These are phyloP conservation scores for Yarrowia porcina DNA, from an alignment of 805 yeast species.

Conservation along the genomic window DNA sequence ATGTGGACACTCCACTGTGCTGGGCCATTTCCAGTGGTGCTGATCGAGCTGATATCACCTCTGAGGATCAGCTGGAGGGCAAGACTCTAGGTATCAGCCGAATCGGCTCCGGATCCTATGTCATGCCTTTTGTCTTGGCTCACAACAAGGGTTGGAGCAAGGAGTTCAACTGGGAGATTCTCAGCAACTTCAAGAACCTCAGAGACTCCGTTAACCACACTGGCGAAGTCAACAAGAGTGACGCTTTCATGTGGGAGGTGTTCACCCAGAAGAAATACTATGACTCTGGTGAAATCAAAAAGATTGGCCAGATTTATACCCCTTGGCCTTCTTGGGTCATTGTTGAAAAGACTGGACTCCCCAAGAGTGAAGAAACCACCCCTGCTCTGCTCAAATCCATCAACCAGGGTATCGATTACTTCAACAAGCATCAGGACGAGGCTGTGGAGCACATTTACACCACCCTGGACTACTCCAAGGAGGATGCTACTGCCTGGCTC, in stretches of 20 bases:
- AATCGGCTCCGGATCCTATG: conserved; percentile 88
- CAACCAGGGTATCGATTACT: conserved; percentile 66
- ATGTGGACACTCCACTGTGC: conserved; percentile 79
- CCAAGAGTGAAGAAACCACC: conserved; percentile 29
- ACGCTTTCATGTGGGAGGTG: conserved; percentile 95
- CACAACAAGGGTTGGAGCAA: conserved; percentile 51
- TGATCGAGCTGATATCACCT: conserved; percentile 53
- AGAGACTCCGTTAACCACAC: conserved; percentile 72
- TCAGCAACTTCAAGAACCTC: conserved; percentile 67
- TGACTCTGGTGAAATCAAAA: conserved; percentile 73
- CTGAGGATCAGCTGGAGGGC: conserved; percentile 54
- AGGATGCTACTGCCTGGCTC: conserved; percentile 79
- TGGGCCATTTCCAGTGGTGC: conserved; percentile 87
- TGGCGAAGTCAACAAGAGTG: conserved; percentile 49
- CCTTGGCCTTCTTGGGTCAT: conserved; percentile 98
- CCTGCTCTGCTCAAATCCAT: conserved; percentile 51
- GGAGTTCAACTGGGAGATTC: conserved; percentile 49
- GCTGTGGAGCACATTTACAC: conserved; percentile 61
- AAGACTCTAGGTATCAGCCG: conserved; percentile 73
- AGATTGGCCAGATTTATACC: conserved; percentile 83
- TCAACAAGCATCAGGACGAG: conserved; percentile 57
- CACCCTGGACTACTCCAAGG: conserved; percentile 70
- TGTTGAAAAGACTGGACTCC: conserved; percentile 47
- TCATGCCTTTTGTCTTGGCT: conserved; percentile 84
- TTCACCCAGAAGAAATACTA: conserved; percentile 85